Evolutionary conservation across 2,329 filamentous ascomycete genomes (phyloP).

Genomic region (Myriosclerotinia duriaeana): DNA sequence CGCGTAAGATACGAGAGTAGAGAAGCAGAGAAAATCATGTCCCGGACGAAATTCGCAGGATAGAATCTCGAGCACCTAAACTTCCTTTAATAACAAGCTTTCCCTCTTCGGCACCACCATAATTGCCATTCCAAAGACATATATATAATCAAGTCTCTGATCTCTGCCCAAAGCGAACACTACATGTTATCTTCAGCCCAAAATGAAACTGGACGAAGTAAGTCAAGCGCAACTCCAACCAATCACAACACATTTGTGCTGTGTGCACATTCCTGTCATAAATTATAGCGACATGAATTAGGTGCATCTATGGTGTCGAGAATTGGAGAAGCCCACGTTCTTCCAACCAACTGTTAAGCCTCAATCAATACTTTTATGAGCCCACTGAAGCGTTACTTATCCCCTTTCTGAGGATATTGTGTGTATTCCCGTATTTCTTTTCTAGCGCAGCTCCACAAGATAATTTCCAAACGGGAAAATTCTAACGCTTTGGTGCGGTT

Average conservation of each 20-base stretch:
- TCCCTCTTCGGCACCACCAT: neutral
- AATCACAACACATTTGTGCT: neutral
- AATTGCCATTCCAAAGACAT: neutral
- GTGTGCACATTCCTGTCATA: neutral
- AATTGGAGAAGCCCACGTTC: too few relatives aligned
- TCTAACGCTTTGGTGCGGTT: neutral
- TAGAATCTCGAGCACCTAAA: neutral
- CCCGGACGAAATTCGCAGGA: too few relatives aligned
- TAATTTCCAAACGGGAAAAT: too few relatives aligned
- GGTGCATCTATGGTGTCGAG: too few relatives aligned
- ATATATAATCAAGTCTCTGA: neutral
- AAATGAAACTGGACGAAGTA: neutral
- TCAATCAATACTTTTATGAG: too few relatives aligned
- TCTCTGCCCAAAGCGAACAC: neutral
- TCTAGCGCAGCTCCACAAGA: neutral
- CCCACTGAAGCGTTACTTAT: neutral
- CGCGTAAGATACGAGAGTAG: neutral
- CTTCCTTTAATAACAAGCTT: neutral
- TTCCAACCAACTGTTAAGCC: too few relatives aligned
- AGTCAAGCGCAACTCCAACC: neutral
- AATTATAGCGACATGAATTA: too few relatives aligned
- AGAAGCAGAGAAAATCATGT: neutral
- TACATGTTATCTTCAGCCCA: neutral
- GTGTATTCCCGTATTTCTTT: neutral
- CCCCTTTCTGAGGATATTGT: neutral